Percentiles rank a stretch among this genome's conserved stretches.
These are phyloP conservation scores for Chytriomyces hyalinus DNA, from an alignment of 192 early-diverging fungal species.

Conservation along the genomic window DNA sequence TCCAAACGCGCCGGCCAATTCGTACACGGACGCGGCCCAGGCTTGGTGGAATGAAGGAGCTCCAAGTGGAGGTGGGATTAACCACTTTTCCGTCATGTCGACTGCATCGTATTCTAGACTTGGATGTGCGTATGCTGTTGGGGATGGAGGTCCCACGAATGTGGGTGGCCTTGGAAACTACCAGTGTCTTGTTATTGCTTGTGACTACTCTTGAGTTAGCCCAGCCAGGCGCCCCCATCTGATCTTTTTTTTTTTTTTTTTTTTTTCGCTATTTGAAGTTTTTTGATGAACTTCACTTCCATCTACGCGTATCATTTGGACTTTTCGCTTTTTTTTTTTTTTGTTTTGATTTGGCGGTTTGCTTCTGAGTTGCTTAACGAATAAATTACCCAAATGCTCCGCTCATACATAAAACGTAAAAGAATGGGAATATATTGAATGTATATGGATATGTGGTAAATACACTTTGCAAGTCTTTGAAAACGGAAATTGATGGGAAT, in stretches of 20 bases:
- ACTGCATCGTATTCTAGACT: background rate
- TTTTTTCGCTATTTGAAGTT: background rate
- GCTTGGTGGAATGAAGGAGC: background rate
- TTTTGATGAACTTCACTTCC: too few species aligned
- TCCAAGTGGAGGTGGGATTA: background rate
- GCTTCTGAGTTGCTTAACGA: too few species aligned
- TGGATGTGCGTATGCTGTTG: background rate
- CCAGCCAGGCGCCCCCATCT: too few species aligned
- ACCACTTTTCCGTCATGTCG: constrained; percentile 4
- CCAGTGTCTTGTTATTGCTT: constrained; percentile 1
- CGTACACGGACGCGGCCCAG: background rate
- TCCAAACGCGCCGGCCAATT: background rate
- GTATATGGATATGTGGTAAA: too few species aligned
- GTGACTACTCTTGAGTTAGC: constrained; percentile 12
- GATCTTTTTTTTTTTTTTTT: background rate
- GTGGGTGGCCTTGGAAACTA: background rate
- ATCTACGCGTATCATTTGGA: too few species aligned
- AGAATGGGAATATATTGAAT: too few species aligned
- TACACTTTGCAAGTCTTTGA: too few species aligned
- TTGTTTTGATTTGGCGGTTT: too few species aligned
- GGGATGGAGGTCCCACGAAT: background rate
- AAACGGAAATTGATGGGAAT: too few species aligned
- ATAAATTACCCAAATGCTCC: too few species aligned
- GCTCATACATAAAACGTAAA: too few species aligned
- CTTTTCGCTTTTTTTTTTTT: too few species aligned